These are phyloP conservation scores for Boletellus ananiceps DNA, from an alignment of 768 basidiomycete genomes.

Conservation along the genomic window DNA sequence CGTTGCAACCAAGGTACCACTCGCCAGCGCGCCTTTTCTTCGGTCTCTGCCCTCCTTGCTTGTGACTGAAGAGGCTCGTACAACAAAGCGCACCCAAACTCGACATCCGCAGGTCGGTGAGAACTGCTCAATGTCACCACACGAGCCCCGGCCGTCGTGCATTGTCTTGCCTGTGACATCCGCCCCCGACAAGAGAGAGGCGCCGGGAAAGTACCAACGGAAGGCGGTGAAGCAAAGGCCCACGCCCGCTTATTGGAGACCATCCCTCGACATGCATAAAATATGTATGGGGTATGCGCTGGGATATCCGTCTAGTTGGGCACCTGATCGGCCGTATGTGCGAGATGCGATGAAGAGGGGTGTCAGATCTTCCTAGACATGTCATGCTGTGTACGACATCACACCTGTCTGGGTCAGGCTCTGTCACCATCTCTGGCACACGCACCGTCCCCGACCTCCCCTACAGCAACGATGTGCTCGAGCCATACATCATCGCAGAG, in stretches of 20 bases:
- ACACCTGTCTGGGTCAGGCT: neutral
- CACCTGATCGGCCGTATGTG: slow-evolving; percentile 15
- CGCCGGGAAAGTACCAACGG: slow-evolving; percentile 6
- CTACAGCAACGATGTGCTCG: slow-evolving; percentile 84
- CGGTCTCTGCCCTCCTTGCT: slow-evolving; percentile 17
- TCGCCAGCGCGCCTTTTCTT: neutral
- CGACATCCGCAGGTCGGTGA: neutral
- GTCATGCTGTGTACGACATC: slow-evolving; percentile 19
- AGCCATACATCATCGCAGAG: slow-evolving; percentile 84
- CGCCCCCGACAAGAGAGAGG: neutral
- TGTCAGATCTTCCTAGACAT: slow-evolving; percentile 1
- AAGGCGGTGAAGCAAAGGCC: slow-evolving; percentile 15
- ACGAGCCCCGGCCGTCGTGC: slow-evolving; percentile 18
- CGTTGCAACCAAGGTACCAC: slow-evolving; percentile 10
- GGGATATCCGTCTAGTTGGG: slow-evolving; percentile 31
- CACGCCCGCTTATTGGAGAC: slow-evolving; percentile 28
- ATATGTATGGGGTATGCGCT: slow-evolving; percentile 29
- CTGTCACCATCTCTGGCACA: slow-evolving; percentile 34
- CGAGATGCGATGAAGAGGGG: slow-evolving; percentile 29
- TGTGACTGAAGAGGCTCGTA: slow-evolving; percentile 20
- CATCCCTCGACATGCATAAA: slow-evolving; percentile 16
- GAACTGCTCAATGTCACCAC: slow-evolving; percentile 16
- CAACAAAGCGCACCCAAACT: neutral
- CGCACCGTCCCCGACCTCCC: slow-evolving; percentile 71
- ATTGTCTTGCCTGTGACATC: slow-evolving; percentile 17